These are phyloP conservation scores for Russula virescens DNA, from an alignment of 768 basidiomycete genomes.

Conservation along the genomic window DNA sequence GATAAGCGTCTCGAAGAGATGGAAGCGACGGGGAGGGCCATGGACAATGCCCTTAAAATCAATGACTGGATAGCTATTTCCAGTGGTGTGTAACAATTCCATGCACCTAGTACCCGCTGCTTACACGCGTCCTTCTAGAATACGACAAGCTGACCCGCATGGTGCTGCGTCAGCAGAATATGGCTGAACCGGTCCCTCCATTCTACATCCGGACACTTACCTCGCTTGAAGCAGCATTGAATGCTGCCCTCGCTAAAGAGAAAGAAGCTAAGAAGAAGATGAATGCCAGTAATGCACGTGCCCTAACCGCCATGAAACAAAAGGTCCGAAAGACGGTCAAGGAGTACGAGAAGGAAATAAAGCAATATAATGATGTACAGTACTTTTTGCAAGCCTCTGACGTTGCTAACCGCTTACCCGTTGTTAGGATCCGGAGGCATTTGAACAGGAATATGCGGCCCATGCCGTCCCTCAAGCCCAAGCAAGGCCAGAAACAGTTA, in stretches of 20 bases:
- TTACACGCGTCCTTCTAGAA: constrained; percentile 44
- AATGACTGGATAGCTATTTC: constrained; percentile 96
- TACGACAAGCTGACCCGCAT: constrained; percentile 94
- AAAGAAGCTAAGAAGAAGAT: constrained; percentile 95
- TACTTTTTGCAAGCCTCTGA: not conserved
- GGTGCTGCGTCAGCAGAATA: constrained; percentile 80
- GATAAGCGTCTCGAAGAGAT: constrained; percentile 93
- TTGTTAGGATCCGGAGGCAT: constrained; percentile 78
- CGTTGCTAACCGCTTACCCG: not conserved
- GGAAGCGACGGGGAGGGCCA: constrained; percentile 83
- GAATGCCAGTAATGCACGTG: constrained; percentile 90
- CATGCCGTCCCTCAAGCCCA: constrained; percentile 44
- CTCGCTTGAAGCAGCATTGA: constrained; percentile 72
- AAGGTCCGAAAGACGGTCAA: constrained; percentile 88
- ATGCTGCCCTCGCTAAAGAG: constrained; percentile 70
- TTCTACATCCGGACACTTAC: constrained; percentile 74
- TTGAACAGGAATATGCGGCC: constrained; percentile 68
- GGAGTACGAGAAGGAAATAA: constrained; percentile 79
- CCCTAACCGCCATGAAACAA: constrained; percentile 96
- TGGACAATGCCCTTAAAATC: constrained; percentile 93
- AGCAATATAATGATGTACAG: constrained; percentile 73
- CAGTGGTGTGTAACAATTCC: constrained; percentile 51
- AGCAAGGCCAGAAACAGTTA: constrained; percentile 34
- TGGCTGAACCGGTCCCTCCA: constrained; percentile 80
- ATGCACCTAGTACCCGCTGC: constrained; percentile 2